These are phyloP conservation scores for Carex myosuroides DNA, from an alignment of 176 grass and related monocot species.

Conservation along the genomic window DNA sequence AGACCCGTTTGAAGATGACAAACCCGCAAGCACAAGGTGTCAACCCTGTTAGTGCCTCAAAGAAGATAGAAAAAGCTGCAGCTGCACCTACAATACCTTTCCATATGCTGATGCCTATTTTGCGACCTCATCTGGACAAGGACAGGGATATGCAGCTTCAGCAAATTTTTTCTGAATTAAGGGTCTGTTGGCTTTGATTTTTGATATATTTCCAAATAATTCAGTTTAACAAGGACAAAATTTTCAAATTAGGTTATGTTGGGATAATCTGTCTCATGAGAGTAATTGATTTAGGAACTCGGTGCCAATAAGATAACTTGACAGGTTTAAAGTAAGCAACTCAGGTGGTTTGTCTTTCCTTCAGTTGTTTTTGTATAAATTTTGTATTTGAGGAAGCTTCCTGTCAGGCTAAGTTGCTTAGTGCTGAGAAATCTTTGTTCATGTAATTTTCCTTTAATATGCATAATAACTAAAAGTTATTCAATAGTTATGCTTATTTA, in stretches of 20 bases:
- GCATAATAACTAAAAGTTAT: not conserved
- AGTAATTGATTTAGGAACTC: not conserved
- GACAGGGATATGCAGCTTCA: slow-evolving; percentile 80
- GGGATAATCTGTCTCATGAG: not conserved
- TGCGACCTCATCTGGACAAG: slow-evolving; percentile 85
- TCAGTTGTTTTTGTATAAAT: not conserved
- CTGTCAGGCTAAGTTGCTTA: not conserved
- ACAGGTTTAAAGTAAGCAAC: not conserved
- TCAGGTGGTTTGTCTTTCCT: not conserved
- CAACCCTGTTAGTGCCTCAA: slow-evolving; percentile 44
- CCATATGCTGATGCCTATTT: slow-evolving; percentile 86
- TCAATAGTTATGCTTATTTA: not conserved
- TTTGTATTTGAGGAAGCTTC: not conserved
- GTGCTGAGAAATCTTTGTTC: not conserved
- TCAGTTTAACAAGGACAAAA: not conserved
- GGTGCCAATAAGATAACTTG: not conserved
- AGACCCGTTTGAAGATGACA: slow-evolving; percentile 32
- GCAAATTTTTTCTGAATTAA: slow-evolving; percentile 73
- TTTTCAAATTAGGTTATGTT: not conserved
- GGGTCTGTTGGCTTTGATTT: slow-evolving; percentile 34
- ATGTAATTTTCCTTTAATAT: not conserved
- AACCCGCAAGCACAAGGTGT: slow-evolving; percentile 45
- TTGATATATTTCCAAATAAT: slow-evolving; percentile 6
- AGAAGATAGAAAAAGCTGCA: slow-evolving; percentile 31
- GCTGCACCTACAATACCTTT: slow-evolving; percentile 67